phyloP scores from a whole-genome alignment of 2,329 filamentous ascomycete species.

The Cryphonectria japonica region DNA sequence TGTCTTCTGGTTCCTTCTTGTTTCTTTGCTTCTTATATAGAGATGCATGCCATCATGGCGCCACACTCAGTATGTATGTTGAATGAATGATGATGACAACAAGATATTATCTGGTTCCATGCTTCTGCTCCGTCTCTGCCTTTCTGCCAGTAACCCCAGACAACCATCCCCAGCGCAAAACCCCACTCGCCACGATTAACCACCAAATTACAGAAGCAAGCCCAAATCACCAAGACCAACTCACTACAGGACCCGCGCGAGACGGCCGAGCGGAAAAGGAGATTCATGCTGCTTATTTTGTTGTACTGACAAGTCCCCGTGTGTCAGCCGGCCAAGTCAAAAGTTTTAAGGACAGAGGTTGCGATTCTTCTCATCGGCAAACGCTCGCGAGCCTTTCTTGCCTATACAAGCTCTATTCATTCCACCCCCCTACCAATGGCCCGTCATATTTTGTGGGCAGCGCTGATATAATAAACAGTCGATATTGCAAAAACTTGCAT shows the following conservation, averaged over 20 bases:
- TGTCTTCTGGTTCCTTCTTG: no score
- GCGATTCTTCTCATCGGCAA: background rate
- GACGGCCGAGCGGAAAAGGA: background rate
- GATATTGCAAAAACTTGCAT: background rate
- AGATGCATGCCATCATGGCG: conserved; percentile 29
- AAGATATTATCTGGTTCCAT: conserved; percentile 10
- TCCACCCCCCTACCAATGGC: background rate
- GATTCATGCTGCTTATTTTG: background rate
- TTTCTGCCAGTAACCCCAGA: background rate
- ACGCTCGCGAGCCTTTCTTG: no score
- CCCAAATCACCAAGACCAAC: no score
- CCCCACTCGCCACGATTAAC: background rate
- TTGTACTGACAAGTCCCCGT: no score
- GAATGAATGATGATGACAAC: conserved; percentile 25
- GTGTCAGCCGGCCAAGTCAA: no score
- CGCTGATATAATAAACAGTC: no score
- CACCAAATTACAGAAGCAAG: background rate
- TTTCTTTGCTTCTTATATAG: conserved; percentile 11
- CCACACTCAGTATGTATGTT: conserved; percentile 21
- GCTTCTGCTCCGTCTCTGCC: background rate
- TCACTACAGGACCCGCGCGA: background rate
- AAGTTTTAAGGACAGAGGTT: no score
- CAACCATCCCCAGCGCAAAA: background rate
- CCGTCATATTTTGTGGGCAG: background rate
- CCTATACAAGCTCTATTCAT: background rate